Evolutionary conservation across 169 alveolate genomes (phyloP).

Genomic region (Eimeria acervulina): DNA sequence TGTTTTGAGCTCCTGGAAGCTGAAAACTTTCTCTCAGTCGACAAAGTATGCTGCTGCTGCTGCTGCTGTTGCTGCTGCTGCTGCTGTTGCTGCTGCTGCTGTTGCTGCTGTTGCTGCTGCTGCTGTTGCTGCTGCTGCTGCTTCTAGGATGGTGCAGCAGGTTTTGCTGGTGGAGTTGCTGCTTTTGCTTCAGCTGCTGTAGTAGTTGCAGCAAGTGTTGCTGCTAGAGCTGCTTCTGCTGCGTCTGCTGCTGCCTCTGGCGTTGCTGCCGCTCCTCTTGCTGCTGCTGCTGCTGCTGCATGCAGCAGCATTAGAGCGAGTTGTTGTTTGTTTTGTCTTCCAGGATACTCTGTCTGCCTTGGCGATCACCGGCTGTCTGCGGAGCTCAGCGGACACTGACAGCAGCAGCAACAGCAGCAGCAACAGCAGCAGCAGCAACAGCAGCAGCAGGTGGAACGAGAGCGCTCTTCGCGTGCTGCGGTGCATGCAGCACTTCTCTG

Average conservation of each 20-base stretch:
- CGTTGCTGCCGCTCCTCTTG: not conserved
- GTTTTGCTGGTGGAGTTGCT: not conserved
- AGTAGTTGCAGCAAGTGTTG: not conserved
- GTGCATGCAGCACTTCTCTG: conserved; percentile 73
- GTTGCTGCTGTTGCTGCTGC: conserved; percentile 9
- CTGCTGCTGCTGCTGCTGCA: conserved; percentile 18
- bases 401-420: not conserved
- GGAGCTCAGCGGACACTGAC: not conserved
- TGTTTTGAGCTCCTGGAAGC: conserved; percentile 69
- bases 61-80: conserved; percentile 37
- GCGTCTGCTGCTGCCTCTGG: not conserved
- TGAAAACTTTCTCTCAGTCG: conserved; percentile 42
- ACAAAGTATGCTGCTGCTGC: conserved; percentile 42
- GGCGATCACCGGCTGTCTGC: conserved; percentile 55
- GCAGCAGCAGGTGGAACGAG: conserved; percentile 33
- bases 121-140: not conserved
- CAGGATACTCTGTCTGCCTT: conserved; percentile 40
- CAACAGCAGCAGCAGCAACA: conserved; percentile 44
- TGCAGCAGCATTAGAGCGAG: too few species aligned
- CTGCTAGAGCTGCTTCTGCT: not conserved
- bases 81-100: conserved; percentile 25
- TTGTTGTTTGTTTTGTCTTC: not conserved
- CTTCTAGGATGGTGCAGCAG: not conserved
- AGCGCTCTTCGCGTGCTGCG: conserved; percentile 36
- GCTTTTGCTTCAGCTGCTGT: not conserved